Base-by-base conservation (phyloP, 2,329 filamentous ascomycete genomes). In the Pseudocercospora crystallina region DNA sequence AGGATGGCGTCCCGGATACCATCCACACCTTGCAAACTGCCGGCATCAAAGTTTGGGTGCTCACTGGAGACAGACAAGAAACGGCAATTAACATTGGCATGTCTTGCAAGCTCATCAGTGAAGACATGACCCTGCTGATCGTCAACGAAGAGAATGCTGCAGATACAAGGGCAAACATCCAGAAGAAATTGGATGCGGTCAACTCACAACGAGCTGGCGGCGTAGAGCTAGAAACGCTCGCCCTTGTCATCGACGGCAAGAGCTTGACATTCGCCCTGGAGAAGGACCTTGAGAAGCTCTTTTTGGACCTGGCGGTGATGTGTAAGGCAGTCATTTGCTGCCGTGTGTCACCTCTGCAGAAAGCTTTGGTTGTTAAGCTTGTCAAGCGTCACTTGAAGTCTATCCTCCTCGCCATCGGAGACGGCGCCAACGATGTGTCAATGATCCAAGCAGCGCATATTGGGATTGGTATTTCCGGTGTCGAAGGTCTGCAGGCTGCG, bases 391-490 rank as follows among this genome's bases (percentile, higher is more conserved):
- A 96, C 69, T 82, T 94, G 60, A 89, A 96, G 68, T 84, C 90
- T 10, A 90, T 99, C 61, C 83, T 96, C 46, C 83, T 99, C 43
- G 94, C 94, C 44, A 96, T 99, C 69, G 94, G 94, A 61, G 94
- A 99, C 65, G 94, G 94, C 59, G 94, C 94, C 40, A 99, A 99
- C 73, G 94, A 99, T 66, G 94, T 99, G n/a, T 96, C 92, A 13
- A 99, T 99, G 94, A 99, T 99, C 48, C 94, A 99, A 75, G 94
- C 94, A 9, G 94, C 94, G 10, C 94, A 99, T 69, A 95, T 99
- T 59, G 94, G 94, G 58, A 89, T 99, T 38, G 94, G 94, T 72
- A 99, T 99, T 71, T 96, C 90, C 66, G 94, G 94, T 72, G 82
- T 95, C 58, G 94, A 99, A 79, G 94, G 94, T 79, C 83, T 99